Evolutionary conservation across 2,329 filamentous ascomycete species (phyloP).

Genomic region (Fusarium buxicola): DNA sequence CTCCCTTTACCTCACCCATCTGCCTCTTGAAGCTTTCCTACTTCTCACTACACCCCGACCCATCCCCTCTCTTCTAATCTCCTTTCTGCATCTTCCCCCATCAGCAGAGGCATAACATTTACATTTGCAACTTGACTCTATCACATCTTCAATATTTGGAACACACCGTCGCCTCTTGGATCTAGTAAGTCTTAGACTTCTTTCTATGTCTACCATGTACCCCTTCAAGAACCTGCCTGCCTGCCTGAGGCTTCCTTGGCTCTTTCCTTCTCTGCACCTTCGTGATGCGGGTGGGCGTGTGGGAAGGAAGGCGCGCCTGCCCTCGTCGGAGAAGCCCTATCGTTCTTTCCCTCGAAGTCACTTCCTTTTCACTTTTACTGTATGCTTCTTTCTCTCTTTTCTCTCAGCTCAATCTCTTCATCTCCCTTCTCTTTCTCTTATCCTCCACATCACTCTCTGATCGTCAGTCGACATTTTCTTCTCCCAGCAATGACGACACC

Average conservation of each 20-base stretch:
- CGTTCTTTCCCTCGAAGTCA: slow-evolving; percentile 8
- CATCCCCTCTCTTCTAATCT: not conserved
- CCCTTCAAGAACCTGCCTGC: not conserved
- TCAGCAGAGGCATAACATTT: slow-evolving; percentile 3
- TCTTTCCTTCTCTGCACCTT: slow-evolving; percentile 1
- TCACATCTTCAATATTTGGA: slow-evolving; percentile 17
- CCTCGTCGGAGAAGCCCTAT: slow-evolving; percentile 1
- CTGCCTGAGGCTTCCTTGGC: not conserved
- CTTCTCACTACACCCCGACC: not conserved
- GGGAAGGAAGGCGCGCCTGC: slow-evolving; percentile 18
- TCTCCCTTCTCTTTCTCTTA: slow-evolving; percentile 18
- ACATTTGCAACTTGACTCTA: slow-evolving; percentile 16
- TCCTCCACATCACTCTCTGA: slow-evolving; percentile 12
- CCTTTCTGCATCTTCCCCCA: not conserved
- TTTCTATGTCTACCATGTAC: not conserved
- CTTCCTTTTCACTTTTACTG: slow-evolving; percentile 1
- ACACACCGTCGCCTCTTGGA: slow-evolving; percentile 6
- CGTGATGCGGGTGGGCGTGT: not conserved
- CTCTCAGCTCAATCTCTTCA: not conserved
- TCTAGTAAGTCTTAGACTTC: slow-evolving; percentile 1
- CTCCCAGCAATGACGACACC: slow-evolving; percentile 23
- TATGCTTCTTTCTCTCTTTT: slow-evolving; percentile 4
- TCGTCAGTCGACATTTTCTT: slow-evolving; percentile 10
- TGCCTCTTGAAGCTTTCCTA: not conserved
- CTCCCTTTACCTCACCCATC: not conserved